phyloP scores from a whole-genome alignment of 345 rosid genomes.

The Hibiscus trionum region DNA sequence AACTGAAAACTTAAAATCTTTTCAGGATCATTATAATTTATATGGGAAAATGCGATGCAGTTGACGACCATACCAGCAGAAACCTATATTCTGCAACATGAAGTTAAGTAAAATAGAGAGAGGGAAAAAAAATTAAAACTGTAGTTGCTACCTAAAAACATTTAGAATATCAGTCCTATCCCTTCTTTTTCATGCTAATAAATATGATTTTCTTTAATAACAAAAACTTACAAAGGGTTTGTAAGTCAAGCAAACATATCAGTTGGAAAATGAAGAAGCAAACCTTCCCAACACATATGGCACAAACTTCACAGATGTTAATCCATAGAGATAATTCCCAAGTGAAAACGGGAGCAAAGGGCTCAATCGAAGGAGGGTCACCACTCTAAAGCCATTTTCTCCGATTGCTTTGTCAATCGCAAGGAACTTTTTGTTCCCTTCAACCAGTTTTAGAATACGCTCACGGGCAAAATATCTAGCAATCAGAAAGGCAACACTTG shows the following conservation, averaged over 20 bases:
- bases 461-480: constrained; percentile 98
- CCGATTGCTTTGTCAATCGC: constrained; percentile 98
- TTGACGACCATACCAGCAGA: neutral
- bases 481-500: constrained; percentile 83
- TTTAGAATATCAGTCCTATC: neutral
- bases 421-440: constrained; percentile 91
- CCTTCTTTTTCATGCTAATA: neutral
- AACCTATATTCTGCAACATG: neutral
- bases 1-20: neutral
- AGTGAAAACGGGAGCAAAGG: constrained; percentile 96
- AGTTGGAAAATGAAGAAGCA: constrained; percentile 4
- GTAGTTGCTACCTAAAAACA: neutral
- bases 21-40: neutral
- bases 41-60: neutral
- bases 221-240: neutral
- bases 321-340: constrained; percentile 86
- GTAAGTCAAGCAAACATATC: neutral
- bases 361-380: constrained; percentile 86
- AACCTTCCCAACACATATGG: constrained; percentile 96
- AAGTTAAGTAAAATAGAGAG: neutral
- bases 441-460: constrained; percentile 82
- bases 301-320: constrained; percentile 87
- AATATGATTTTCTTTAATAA: neutral
- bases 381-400: constrained; percentile 87
- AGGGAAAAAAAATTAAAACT: neutral